These are phyloP conservation scores for Cenchrus fungigraminus DNA, from an alignment of 176 grass and related monocot genomes.

Conservation along the genomic window DNA sequence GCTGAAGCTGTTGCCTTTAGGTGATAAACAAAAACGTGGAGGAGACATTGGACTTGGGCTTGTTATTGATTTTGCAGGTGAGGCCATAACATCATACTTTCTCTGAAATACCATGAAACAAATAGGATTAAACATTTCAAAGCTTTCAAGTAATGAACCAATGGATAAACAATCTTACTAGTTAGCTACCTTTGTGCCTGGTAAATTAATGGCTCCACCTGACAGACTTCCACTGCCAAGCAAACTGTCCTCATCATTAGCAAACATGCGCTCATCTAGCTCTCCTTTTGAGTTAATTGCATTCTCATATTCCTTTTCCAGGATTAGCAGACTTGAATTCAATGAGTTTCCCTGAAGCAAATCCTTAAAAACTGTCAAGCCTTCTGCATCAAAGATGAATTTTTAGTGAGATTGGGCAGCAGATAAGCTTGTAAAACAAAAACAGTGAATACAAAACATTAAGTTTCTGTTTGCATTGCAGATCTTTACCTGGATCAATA, in stretches of 20 bases:
- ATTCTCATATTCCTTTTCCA: constrained; percentile 90
- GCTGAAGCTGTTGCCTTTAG: constrained; percentile 42
- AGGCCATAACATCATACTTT: constrained; percentile 80
- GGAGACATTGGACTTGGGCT: constrained; percentile 81
- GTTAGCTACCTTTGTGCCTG: constrained; percentile 72
- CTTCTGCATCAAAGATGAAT: constrained; percentile 59
- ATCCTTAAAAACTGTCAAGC: constrained; percentile 84
- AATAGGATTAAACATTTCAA: constrained; percentile 2
- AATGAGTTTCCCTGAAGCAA: constrained; percentile 70
- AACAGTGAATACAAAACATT: constrained; percentile 15
- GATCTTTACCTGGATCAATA: constrained; percentile 73
- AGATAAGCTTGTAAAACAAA: constrained; percentile 29
- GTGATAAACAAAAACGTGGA: constrained; percentile 68
- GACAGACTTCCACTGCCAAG: constrained; percentile 94
- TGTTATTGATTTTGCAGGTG: constrained; percentile 82
- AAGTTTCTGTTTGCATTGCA: constrained; percentile 13
- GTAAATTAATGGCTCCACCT: constrained; percentile 80
- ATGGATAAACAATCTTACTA: not conserved
- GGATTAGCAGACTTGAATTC: constrained; percentile 67
- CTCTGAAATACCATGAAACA: constrained; percentile 59
- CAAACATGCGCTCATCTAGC: constrained; percentile 91
- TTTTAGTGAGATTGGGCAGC: constrained; percentile 9
- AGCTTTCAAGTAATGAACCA: constrained; percentile 10
- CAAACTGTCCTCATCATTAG: constrained; percentile 86
- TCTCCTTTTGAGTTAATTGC: constrained; percentile 77